These are phyloP conservation scores for Neofusicoccum kwambonambiense DNA, from an alignment of 2,329 filamentous ascomycete genomes.

Conservation along the genomic window DNA sequence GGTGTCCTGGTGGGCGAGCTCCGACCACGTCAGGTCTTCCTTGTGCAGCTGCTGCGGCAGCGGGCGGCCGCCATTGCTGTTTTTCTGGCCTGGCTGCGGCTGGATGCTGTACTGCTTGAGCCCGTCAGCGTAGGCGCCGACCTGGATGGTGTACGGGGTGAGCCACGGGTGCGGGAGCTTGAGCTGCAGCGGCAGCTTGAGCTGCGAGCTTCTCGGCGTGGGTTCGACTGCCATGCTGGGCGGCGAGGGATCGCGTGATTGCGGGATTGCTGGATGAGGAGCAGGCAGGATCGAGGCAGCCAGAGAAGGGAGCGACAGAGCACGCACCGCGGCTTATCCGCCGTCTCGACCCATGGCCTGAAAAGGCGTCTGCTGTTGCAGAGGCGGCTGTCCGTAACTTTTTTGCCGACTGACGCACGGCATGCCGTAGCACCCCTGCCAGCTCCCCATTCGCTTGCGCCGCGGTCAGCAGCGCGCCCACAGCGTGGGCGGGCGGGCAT, in stretches of 20 bases:
- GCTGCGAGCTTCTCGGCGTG: background rate
- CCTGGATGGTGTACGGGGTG: conserved; percentile 27
- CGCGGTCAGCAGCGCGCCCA: too few relatives aligned
- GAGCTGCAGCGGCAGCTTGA: background rate
- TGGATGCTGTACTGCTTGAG: background rate
- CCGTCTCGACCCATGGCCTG: too few relatives aligned
- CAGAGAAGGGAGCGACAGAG: too few relatives aligned
- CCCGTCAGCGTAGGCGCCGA: background rate
- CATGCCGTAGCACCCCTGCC: too few relatives aligned
- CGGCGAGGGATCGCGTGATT: too few relatives aligned
- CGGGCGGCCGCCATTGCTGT: conserved; percentile 24
- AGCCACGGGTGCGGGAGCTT: conserved; percentile 36
- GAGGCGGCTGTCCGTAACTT: too few relatives aligned
- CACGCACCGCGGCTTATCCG: too few relatives aligned
- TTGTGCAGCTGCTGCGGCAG: conserved; percentile 31
- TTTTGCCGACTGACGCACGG: too few relatives aligned
- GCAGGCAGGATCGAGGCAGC: background rate
- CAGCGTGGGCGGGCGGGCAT: background rate
- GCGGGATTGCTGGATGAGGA: too few relatives aligned
- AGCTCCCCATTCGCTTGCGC: too few relatives aligned
- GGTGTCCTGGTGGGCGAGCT: background rate
- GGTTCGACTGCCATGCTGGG: background rate
- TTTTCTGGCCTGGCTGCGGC: background rate
- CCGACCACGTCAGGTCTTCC: conserved; percentile 27
- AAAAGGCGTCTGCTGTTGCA: too few relatives aligned